These are phyloP conservation scores for Flaveria bidentis DNA, from an alignment of 129 eudicot genomes.

Conservation along the genomic window DNA sequence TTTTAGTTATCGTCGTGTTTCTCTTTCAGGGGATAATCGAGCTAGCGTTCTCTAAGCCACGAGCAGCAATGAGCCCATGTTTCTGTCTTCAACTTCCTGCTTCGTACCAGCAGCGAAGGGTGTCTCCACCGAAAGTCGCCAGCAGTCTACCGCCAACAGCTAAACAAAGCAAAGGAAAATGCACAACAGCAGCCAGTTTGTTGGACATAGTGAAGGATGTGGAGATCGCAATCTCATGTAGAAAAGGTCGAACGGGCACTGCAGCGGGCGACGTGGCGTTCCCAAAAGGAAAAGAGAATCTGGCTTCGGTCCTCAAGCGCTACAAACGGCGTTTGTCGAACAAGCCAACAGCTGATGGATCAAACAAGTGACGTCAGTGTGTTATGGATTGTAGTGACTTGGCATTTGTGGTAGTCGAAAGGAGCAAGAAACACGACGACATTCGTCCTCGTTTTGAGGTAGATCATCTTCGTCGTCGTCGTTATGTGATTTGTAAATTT, in stretches of 20 bases:
- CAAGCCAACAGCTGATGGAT: slow-evolving; percentile 47
- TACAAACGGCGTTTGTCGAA: slow-evolving; percentile 75
- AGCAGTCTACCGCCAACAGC: slow-evolving; percentile 72
- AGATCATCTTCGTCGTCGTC: slow-evolving; percentile 22
- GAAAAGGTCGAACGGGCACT: slow-evolving; percentile 95
- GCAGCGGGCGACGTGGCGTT: slow-evolving; percentile 99
- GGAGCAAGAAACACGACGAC: slow-evolving; percentile 19
- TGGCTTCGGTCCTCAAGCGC: slow-evolving; percentile 87
- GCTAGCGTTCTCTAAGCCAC: slow-evolving; percentile 72
- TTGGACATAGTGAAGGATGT: slow-evolving; percentile 84
- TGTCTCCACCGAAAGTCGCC: slow-evolving; percentile 52
- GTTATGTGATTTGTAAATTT: slow-evolving; percentile 37
- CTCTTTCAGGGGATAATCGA: slow-evolving; percentile 70
- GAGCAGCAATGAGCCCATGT: slow-evolving; percentile 71
- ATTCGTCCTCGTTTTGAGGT: slow-evolving; percentile 22
- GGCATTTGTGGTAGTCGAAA: slow-evolving; percentile 17
- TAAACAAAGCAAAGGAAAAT: slow-evolving; percentile 64
- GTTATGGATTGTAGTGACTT: slow-evolving; percentile 30
- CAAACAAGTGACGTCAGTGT: slow-evolving; percentile 40
- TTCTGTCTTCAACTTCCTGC: slow-evolving; percentile 85
- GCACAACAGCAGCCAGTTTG: slow-evolving; percentile 66
- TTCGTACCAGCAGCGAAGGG: slow-evolving; percentile 51
- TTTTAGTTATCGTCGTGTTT: not conserved
- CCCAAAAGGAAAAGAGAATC: slow-evolving; percentile 91
- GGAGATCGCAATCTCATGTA: slow-evolving; percentile 74